Conservation (phyloP, 129 eudicot genomes). For the Flaveria ramosissima region DNA sequence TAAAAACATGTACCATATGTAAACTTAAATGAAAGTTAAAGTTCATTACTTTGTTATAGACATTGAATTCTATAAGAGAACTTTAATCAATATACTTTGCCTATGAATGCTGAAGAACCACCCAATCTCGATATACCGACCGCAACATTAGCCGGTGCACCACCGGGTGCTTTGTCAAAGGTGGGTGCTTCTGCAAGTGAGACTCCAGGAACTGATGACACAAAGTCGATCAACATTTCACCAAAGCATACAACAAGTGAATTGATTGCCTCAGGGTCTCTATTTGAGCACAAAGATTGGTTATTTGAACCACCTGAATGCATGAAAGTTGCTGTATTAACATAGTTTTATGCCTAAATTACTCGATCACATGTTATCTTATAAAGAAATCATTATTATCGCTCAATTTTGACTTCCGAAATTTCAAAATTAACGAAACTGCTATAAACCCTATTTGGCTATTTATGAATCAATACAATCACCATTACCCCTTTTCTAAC, state of each 20-base stretch:
- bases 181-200: conserved; percentile 88
- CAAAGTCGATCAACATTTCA: conserved; percentile 85
- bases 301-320: conserved; percentile 8
- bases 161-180: conserved; percentile 85
- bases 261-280: not conserved
- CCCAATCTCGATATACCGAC: conserved; percentile 75
- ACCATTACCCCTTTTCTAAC: not conserved
- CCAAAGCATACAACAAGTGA: conserved; percentile 64
- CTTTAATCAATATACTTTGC: conserved; percentile 42
- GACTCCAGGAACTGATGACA: conserved; percentile 75
- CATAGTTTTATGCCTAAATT: not conserved
- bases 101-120: conserved; percentile 83
- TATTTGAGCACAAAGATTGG: not conserved
- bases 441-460: too few relatives aligned
- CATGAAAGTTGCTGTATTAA: not conserved
- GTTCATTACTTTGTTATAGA: not conserved
- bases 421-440: too few relatives aligned
- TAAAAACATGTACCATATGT: conserved; percentile 16
- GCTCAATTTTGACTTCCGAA: too few relatives aligned
- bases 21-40: not conserved
- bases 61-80: not conserved
- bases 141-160: conserved; percentile 97
- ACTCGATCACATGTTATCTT: too few relatives aligned
- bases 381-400: too few relatives aligned
- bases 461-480: not conserved